phyloP scores from a whole-genome alignment of 2,329 filamentous ascomycete genomes.

The Dryadomyces sulphureus region DNA sequence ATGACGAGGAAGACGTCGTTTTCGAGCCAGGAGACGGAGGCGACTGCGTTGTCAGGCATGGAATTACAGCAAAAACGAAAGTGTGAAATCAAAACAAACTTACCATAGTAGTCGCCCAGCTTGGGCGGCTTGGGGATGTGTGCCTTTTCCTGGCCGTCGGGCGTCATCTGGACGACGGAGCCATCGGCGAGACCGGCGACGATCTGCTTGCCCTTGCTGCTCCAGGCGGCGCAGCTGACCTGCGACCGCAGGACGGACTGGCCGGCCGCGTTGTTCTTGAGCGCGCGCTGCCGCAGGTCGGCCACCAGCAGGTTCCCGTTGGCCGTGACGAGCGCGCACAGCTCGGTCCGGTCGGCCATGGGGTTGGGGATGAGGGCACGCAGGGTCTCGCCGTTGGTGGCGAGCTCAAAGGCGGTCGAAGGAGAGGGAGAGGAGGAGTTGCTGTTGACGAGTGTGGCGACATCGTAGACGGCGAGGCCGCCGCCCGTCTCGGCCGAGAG shows the following conservation, averaged over 20 bases:
- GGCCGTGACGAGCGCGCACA: slow-evolving; percentile 67
- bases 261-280: slow-evolving; percentile 45
- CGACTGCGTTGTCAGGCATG: slow-evolving; percentile 40
- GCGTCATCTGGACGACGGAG: slow-evolving; percentile 68
- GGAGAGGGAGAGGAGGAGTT: not conserved
- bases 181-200: slow-evolving; percentile 76
- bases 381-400: slow-evolving; percentile 60
- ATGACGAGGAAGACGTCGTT: slow-evolving; percentile 73
- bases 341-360: slow-evolving; percentile 51
- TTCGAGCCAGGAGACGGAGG: slow-evolving; percentile 75
- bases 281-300: slow-evolving; percentile 53
- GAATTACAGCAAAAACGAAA: not conserved
- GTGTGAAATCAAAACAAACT: slow-evolving; percentile 15
- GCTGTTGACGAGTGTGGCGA: slow-evolving; percentile 45
- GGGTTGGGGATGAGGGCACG: slow-evolving; percentile 71
- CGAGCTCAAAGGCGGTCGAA: slow-evolving; percentile 56
- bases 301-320: slow-evolving; percentile 74
- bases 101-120: slow-evolving; percentile 53
- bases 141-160: slow-evolving; percentile 61
- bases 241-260: slow-evolving; percentile 49
- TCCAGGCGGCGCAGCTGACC: slow-evolving; percentile 83
- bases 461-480: slow-evolving; percentile 72
- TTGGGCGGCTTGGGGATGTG: slow-evolving; percentile 64
- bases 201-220: slow-evolving; percentile 81
- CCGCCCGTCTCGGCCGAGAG: slow-evolving; percentile 70